A percentile compares a stretch with the other conserved stretches of the same genome.
Evolutionary conservation across 1,139 yeast genomes (phyloP).

Genomic region (Kodamaea sp.): DNA sequence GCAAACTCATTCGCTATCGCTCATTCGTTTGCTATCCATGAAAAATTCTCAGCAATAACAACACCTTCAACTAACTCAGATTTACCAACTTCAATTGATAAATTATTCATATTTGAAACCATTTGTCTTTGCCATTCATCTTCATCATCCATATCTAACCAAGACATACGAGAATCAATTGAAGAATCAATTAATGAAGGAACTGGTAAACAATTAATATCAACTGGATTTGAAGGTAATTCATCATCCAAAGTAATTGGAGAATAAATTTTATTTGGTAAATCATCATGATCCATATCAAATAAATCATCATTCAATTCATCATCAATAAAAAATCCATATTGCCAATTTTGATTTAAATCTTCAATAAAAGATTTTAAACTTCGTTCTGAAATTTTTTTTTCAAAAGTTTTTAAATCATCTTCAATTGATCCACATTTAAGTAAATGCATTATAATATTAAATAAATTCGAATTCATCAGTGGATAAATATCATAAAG

Average conservation of each 20-base stretch:
- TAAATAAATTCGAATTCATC: slow-evolving; percentile 36
- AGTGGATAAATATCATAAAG: slow-evolving; percentile 42
- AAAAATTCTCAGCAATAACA: slow-evolving; percentile 3
- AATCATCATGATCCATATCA: slow-evolving; percentile 32
- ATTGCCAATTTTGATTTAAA: slow-evolving; percentile 28
- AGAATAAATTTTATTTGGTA: slow-evolving; percentile 10
- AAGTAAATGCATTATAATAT: slow-evolving; percentile 32
- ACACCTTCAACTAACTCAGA: background rate
- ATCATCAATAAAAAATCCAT: slow-evolving; percentile 38
- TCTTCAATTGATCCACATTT: slow-evolving; percentile 34
- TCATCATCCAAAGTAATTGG: slow-evolving; percentile 6
- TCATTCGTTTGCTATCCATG: too few species aligned
- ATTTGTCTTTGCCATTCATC: slow-evolving; percentile 15
- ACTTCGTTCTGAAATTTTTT: slow-evolving; percentile 26
- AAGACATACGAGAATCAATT: slow-evolving; percentile 27
- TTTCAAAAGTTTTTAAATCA: slow-evolving; percentile 22
- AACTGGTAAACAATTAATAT: slow-evolving; percentile 9
- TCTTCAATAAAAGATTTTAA: slow-evolving; percentile 28
- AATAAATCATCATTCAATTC: slow-evolving; percentile 20
- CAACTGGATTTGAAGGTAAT: slow-evolving; percentile 2
- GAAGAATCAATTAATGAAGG: slow-evolving; percentile 35
- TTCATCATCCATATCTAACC: slow-evolving; percentile 36
- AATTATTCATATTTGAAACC: slow-evolving; percentile 8
- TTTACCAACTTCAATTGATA: slow-evolving; percentile 3
- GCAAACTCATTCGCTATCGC: too few species aligned